phyloP scores from a whole-genome alignment of 129 eudicot species.

The Pseudognaphalium luteoalbum region DNA sequence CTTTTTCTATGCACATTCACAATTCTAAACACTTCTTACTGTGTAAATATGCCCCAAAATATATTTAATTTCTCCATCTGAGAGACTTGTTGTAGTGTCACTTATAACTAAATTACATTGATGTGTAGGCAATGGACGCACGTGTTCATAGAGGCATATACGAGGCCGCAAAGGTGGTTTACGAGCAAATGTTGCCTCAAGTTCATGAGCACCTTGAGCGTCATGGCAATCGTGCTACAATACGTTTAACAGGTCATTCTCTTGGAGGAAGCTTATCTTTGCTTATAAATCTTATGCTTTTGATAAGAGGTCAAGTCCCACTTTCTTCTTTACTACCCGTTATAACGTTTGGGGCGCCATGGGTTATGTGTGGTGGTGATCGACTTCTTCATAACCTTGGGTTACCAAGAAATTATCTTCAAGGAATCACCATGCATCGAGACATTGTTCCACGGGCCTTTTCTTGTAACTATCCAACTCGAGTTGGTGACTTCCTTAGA shows the following conservation, averaged over 20 bases:
- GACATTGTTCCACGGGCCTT: slow-evolving; percentile 89
- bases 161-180: slow-evolving; percentile 89
- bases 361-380: slow-evolving; percentile 90
- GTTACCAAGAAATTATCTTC: slow-evolving; percentile 65
- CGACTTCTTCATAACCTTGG: slow-evolving; percentile 57
- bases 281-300: slow-evolving; percentile 75
- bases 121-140: slow-evolving; percentile 59
- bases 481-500: slow-evolving; percentile 65
- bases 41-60: not conserved
- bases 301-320: slow-evolving; percentile 69
- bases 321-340: slow-evolving; percentile 72
- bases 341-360: slow-evolving; percentile 82
- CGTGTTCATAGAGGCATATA: slow-evolving; percentile 92
- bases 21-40: no score
- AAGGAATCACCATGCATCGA: slow-evolving; percentile 70
- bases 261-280: slow-evolving; percentile 90
- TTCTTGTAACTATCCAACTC: slow-evolving; percentile 75
- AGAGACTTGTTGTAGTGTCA: not conserved
- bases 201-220: slow-evolving; percentile 51
- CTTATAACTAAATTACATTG: not conserved
- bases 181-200: slow-evolving; percentile 77
- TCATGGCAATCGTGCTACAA: slow-evolving; percentile 60
- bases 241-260: slow-evolving; percentile 92
- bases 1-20: no score
- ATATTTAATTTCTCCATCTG: not conserved